Conservation (phyloP, 768 basidiomycete species). For the Trametes cubensis region DNA sequence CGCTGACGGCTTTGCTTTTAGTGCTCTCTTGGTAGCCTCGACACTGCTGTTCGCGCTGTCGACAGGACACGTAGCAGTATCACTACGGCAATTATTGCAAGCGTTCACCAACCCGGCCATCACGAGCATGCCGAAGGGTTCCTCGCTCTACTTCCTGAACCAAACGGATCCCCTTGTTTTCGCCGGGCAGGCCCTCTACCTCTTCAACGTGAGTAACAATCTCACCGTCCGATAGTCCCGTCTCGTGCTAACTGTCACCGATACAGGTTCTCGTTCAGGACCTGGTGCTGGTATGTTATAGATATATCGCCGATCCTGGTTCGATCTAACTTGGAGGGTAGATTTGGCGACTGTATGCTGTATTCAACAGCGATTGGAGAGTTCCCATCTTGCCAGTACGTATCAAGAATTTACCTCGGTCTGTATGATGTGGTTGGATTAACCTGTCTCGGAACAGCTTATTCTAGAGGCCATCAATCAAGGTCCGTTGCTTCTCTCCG, state of each 20-base stretch:
- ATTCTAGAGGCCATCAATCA: background rate
- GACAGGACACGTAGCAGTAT: conserved; percentile 1
- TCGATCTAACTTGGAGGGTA: background rate
- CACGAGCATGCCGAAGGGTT: background rate
- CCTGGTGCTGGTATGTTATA: background rate
- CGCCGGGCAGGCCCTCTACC: background rate
- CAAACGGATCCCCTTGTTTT: background rate
- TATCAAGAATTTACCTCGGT: background rate
- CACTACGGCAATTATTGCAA: background rate
- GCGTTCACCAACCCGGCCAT: background rate
- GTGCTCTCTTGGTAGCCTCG: background rate
- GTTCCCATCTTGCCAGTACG: background rate
- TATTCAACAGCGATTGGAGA: conserved; percentile 1
- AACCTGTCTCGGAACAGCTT: background rate
- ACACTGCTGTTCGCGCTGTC: background rate
- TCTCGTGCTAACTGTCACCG: background rate
- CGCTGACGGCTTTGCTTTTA: background rate
- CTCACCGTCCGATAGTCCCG: too few relatives aligned
- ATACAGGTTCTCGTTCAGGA: conserved; percentile 1
- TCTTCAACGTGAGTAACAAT: background rate
- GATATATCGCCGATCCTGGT: background rate
- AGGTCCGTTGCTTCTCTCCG: background rate
- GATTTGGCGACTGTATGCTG: conserved; percentile 4
- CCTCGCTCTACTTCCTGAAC: conserved; percentile 3
- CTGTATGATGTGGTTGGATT: background rate